A percentile compares a stretch with the other conserved stretches of the same genome.
Evolutionary conservation across 2,329 filamentous ascomycete species (phyloP).

Genomic region (Paracoccidioides brasiliensis): DNA sequence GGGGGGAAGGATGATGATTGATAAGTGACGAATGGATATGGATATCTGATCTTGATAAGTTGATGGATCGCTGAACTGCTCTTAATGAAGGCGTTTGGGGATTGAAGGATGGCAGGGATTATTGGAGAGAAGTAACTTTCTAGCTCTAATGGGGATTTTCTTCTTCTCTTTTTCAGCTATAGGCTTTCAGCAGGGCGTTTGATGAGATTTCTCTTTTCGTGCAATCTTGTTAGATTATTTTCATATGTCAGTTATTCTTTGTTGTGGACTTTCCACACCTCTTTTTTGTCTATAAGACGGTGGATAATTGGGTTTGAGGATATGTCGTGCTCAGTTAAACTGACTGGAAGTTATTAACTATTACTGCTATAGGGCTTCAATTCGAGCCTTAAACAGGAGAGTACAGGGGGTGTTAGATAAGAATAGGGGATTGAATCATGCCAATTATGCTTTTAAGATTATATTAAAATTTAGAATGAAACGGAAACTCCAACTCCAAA

Average conservation of each 20-base stretch:
- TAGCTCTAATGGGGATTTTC: background rate
- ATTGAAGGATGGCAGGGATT: background rate
- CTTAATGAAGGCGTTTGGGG: background rate
- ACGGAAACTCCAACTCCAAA: no score
- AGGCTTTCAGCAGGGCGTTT: background rate
- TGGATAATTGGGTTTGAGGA: background rate
- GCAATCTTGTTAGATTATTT: background rate
- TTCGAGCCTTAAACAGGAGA: no score
- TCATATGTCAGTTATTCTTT: background rate
- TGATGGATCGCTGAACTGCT: background rate
- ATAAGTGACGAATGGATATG: constrained; percentile 2
- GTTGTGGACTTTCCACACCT: background rate
- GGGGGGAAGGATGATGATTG: background rate
- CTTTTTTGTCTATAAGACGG: background rate
- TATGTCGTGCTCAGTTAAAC: background rate
- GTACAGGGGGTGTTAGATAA: no score
- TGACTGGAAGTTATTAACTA: no score
- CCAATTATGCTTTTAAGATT: no score
- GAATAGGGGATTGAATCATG: no score
- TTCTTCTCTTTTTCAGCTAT: background rate
- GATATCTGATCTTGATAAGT: background rate
- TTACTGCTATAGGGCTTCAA: no score
- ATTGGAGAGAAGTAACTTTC: background rate
- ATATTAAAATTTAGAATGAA: no score
- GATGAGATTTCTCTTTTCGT: background rate